These are phyloP conservation scores for Neurospora africana DNA, from an alignment of 495 filamentous ascomycete genomes.

Conservation along the genomic window DNA sequence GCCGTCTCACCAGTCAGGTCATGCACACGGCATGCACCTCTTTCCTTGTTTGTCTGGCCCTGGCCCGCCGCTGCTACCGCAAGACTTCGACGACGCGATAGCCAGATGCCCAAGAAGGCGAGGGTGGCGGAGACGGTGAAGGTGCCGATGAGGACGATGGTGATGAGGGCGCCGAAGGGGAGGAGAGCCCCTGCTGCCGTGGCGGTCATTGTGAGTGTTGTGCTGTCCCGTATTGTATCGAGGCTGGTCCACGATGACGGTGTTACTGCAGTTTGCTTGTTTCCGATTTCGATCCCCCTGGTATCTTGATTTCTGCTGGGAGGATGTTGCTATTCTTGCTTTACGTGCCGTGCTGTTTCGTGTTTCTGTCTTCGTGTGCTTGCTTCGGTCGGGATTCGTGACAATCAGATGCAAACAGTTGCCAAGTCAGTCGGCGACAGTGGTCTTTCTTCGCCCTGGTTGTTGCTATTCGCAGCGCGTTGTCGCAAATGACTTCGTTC, in stretches of 20 bases:
- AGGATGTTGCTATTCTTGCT: neutral
- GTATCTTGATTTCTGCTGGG: neutral
- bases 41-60: neutral
- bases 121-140: constrained; percentile 1
- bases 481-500: neutral
- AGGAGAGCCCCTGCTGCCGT: neutral
- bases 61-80: neutral
- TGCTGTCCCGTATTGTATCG: neutral
- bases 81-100: constrained; percentile 5
- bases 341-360: neutral
- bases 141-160: constrained; percentile 9
- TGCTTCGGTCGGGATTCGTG: neutral
- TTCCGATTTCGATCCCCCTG: neutral
- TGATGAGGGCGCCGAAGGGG: constrained; percentile 5
- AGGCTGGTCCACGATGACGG: neutral
- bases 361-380: neutral
- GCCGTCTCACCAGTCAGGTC: neutral
- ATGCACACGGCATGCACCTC: neutral
- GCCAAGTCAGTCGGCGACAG: neutral
- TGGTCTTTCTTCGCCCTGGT: neutral
- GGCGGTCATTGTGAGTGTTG: neutral
- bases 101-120: constrained; percentile 7
- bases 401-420: neutral
- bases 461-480: neutral
- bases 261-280: neutral